Evolutionary conservation across 75 land plant genomes (phyloP).

Genomic region (Picea glauca): DNA sequence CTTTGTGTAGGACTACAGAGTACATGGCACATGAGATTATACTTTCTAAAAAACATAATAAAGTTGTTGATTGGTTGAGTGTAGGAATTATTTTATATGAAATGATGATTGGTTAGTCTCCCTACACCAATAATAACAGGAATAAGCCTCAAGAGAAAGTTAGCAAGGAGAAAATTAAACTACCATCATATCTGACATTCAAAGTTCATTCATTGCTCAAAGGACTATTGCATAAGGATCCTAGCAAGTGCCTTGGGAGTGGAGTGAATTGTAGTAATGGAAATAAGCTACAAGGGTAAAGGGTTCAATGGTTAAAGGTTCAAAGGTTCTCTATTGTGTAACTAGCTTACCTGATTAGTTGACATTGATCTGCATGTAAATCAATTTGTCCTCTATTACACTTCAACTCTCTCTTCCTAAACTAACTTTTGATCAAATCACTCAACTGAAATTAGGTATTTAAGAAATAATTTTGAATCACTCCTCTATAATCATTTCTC

Average conservation of each 20-base stretch:
- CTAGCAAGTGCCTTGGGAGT: conserved; percentile 79
- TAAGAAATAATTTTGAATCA: no score
- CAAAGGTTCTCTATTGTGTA: no score
- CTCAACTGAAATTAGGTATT: no score
- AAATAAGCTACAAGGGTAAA: conserved; percentile 52
- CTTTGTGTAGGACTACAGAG: conserved; percentile 89
- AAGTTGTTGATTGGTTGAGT: conserved; percentile 99
- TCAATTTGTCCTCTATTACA: no score
- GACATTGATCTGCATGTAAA: no score
- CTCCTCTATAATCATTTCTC: no score
- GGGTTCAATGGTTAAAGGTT: no score
- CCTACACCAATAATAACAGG: conserved; percentile 68
- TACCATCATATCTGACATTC: conserved; percentile 74
- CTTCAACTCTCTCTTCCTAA: no score
- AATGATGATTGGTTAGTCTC: conserved; percentile 97
- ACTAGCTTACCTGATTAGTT: no score
- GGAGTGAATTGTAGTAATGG: conserved; percentile 73
- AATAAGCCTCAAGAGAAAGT: conserved; percentile 87
- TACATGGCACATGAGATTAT: conserved; percentile 98
- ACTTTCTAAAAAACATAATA: conserved; percentile 77
- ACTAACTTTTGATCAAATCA: no score
- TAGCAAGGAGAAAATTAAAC: conserved; percentile 80
- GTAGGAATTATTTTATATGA: conserved; percentile 86
- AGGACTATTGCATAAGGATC: conserved; percentile 87
- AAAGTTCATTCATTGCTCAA: conserved; percentile 88